Base-by-base conservation (phyloP, 805 yeast genomes). In the Metschnikowia lunata region DNA sequence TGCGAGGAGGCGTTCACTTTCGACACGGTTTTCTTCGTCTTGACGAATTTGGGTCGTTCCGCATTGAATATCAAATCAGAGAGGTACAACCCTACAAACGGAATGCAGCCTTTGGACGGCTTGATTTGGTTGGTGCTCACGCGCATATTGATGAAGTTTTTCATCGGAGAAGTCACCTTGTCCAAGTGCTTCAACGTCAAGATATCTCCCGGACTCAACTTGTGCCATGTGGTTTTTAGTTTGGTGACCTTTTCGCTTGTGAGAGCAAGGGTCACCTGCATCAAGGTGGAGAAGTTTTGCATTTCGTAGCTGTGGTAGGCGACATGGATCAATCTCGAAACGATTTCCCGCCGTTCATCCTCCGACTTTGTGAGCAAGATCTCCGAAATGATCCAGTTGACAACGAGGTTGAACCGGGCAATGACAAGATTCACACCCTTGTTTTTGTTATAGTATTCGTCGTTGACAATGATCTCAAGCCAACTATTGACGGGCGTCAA, bases 311-410 rank as follows among this genome's bases (percentile, higher is more conserved):
- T 83, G 52, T 81, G 79, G 45, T 82, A 82, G 0, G 96, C 97
- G 43, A 91, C 68, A 54, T 88, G 96, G 46, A 91, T 88, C 56
- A 86, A 88, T 52, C 91, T 72, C n/a, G 88, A 82, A n/a, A 90
- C 77, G 1, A 90, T 75, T 44, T 79, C 73, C 35, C 81, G 78
- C 51, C 91, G 72, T 52, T 87, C 78, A 3, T 69, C 71, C 26
- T 77, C 69, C 35, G 74, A 68, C 44, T 72, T 73, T 8, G 96
- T 88, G 48, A 91, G 67, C 12, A 88, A 62, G 43, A 93, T 79
- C 66, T 91, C 97, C 0, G 96, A 87, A 30, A 87, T 80, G 34
- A 90, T 82, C 98, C 98, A 91, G 55, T 87, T 88, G 7, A 87
- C 90, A 69, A 87, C 82, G 47, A 91, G 67, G 59, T 91, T 90